Percentiles rank a stretch among this genome's conserved stretches.
Evolutionary conservation across 176 grass and related monocot genomes (phyloP).

Genomic region (Secale cereale): DNA sequence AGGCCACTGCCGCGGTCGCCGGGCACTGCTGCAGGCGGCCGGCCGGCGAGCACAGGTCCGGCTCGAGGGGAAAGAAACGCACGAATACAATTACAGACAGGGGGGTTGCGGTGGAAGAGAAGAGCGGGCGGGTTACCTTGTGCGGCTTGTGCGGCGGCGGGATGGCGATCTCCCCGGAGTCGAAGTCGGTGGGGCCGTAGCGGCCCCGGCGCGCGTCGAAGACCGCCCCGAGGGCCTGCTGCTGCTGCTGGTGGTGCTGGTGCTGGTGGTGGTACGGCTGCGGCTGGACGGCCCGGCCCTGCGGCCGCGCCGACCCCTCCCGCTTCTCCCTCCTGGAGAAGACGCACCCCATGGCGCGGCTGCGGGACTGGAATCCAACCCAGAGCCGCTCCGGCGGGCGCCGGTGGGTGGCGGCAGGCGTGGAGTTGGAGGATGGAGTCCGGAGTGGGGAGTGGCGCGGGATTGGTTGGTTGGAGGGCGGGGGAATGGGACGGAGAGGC

Average conservation of each 20-base stretch:
- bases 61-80: not conserved
- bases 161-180: slow-evolving; percentile 69
- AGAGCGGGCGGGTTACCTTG: slow-evolving; percentile 40
- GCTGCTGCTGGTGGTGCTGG: not conserved
- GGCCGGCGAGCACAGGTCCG: not conserved
- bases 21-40: not conserved
- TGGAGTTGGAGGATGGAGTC: not conserved
- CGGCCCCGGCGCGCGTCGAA: slow-evolving; percentile 30
- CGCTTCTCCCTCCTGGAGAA: slow-evolving; percentile 29
- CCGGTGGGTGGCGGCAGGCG: not conserved
- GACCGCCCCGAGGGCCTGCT: not conserved
- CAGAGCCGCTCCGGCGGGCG: not conserved
- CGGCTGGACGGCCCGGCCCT: not conserved
- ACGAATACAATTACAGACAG: not conserved
- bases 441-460: not conserved
- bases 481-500: not conserved
- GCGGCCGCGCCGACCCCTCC: not conserved
- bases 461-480: not conserved
- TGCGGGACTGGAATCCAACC: too few relatives aligned
- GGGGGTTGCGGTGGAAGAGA: not conserved
- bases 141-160: slow-evolving; percentile 42
- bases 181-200: slow-evolving; percentile 32
- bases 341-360: slow-evolving; percentile 69
- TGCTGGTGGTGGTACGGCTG: not conserved
- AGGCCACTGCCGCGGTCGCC: not conserved